Base-by-base conservation (phyloP, 1,284 basidiomycete species). In the Ustilago shanxiensis region DNA sequence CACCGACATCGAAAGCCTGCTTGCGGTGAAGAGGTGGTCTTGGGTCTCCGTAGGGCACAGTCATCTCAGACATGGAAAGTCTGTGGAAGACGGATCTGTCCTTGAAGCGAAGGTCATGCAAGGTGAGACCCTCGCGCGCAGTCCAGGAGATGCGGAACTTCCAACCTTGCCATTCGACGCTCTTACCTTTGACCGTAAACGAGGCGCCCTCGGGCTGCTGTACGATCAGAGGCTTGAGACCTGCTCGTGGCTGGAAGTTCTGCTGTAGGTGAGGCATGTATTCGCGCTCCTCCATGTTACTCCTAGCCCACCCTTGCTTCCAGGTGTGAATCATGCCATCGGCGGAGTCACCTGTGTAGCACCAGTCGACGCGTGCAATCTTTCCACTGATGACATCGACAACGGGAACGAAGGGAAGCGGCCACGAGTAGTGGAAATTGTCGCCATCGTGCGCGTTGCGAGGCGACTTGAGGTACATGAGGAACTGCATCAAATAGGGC, bases 1-100 rank as follows among this genome's bases (percentile, higher is more conserved):
- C 88, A 7, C 87, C 87, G 16, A 88, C 80, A 72, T 88, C 88
- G 73, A 88, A 88, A 5, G 88, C 88, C 53, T 86, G 85, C 81
- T 83, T 80, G 31, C 67, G 66, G 81, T 83, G 82, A 49, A 87
- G 63, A 7, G 76, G 78, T 0, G 63, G 57, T n/a, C 70, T 60
- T 5, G 77, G 80, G 22, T 88, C 87, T 33, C 85, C 87, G 71
- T 88, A 88, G 8, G 87, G 87, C 4, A 88, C 87, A 13, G 80
- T 75, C 88, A 88, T 88, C 81, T 88, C 88, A 24, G 86, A 84
- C 52, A 89, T 81, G 26, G 84, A 86, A 33, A 88, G 58, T 28
- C 87, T 83, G 80, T 88, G 87, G 79, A 88, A 88, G 29, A 88
- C 52, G 18, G 57, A 58, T 20, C 73, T 49, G 37, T 41, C 54